Evolutionary conservation across 225 moss, liverwort and hornwort genomes (phyloP).

Genomic region (Rhytidiadelphus loreus): DNA sequence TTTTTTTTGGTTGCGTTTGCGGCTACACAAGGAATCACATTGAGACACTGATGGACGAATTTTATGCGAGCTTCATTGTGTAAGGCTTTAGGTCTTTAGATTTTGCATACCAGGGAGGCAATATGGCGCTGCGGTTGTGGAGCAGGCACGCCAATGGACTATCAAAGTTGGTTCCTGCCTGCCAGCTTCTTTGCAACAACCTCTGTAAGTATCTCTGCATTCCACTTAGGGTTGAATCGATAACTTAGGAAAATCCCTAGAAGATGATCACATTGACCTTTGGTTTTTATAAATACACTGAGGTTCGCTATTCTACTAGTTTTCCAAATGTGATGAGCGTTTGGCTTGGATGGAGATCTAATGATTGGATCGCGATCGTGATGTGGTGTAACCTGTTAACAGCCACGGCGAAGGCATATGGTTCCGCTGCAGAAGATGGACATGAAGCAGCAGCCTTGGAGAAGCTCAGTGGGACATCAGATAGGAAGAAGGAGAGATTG

Average conservation of each 20-base stretch:
- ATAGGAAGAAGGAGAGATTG: conserved; percentile 43
- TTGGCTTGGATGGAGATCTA: not conserved
- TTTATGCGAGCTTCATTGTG: not conserved
- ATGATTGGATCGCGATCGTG: not conserved
- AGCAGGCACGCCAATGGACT: conserved; percentile 17
- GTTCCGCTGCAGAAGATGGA: conserved; percentile 3
- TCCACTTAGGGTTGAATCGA: not conserved
- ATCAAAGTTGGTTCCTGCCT: conserved; percentile 11
- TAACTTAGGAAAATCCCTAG: not conserved
- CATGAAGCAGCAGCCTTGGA: conserved; percentile 10
- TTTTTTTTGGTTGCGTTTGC: not conserved
- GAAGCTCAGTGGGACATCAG: not conserved
- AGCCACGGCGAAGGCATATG: conserved; percentile 20
- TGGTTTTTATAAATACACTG: no score
- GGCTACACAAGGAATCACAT: not conserved
- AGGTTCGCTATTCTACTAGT: not conserved
- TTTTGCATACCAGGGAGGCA: not conserved
- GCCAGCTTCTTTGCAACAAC: conserved; percentile 6
- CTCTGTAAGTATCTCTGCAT: conserved; percentile 17
- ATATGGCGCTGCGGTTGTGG: conserved; percentile 48
- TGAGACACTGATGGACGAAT: not conserved
- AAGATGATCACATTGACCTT: not conserved
- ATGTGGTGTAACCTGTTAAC: not conserved
- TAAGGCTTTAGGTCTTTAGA: not conserved
- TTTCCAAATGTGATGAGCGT: not conserved